Conservation (phyloP, 2,329 filamentous ascomycete genomes). For the Trichoderma simmonsii region DNA sequence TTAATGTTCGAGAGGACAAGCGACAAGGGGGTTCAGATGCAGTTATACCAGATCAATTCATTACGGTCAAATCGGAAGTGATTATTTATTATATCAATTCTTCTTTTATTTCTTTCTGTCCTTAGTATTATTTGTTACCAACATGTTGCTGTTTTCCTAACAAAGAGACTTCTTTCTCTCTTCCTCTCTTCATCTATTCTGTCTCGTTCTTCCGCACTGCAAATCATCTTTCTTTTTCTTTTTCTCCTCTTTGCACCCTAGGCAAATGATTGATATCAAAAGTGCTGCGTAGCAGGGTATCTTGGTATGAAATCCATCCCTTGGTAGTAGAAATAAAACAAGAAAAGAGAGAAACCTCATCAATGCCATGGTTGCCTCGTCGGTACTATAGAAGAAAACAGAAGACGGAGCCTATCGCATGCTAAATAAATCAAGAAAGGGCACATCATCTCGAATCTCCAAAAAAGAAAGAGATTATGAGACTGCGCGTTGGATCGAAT, state of each 20-base stretch:
- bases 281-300: conserved; percentile 11
- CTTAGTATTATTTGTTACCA: neutral
- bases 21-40: too few relatives aligned
- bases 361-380: neutral
- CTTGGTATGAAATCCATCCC: conserved; percentile 5
- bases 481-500: neutral
- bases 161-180: neutral
- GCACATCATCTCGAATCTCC: neutral
- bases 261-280: neutral
- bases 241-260: neutral
- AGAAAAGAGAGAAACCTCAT: neutral
- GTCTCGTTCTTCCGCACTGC: neutral
- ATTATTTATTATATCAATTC: neutral
- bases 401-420: neutral
- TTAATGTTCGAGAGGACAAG: neutral
- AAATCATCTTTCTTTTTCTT: neutral
- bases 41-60: too few relatives aligned
- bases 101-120: neutral
- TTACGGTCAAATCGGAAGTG: neutral
- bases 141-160: neutral
- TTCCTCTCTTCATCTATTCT: neutral
- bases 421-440: neutral
- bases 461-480: neutral
- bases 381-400: neutral
- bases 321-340: neutral